phyloP scores from a whole-genome alignment of 768 basidiomycete species.

The Panaeolus papilionaceus region DNA sequence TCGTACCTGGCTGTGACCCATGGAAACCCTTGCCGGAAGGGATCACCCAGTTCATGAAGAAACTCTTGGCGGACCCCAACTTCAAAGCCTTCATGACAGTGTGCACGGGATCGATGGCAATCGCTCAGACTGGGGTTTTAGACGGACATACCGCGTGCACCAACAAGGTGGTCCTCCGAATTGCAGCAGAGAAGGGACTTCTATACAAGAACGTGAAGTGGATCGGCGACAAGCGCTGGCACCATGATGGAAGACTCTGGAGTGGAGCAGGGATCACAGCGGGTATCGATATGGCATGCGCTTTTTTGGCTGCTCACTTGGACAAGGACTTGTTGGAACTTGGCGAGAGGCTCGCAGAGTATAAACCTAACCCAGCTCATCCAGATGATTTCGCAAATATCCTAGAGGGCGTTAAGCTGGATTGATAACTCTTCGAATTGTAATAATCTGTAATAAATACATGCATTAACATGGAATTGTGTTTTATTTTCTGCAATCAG shows the following conservation, averaged over 20 bases:
- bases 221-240: constrained; percentile 33
- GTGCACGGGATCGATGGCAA: constrained; percentile 28
- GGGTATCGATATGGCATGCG: constrained; percentile 34
- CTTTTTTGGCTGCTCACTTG: constrained; percentile 30
- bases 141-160: constrained; percentile 30
- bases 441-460: background rate
- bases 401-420: constrained; percentile 25
- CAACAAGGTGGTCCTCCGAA: constrained; percentile 28
- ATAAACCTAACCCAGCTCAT: constrained; percentile 27
- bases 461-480: background rate
- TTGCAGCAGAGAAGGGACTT: constrained; percentile 17
- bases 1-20: constrained; percentile 32
- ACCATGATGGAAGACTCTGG: constrained; percentile 35
- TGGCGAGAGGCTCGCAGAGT: constrained; percentile 27
- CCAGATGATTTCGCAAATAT: constrained; percentile 32
- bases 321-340: constrained; percentile 28
- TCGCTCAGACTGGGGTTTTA: constrained; percentile 30
- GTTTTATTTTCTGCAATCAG: background rate
- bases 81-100: constrained; percentile 29
- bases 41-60: constrained; percentile 26
- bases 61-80: constrained; percentile 18
- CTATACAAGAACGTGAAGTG: constrained; percentile 33
- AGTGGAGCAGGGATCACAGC: constrained; percentile 33
- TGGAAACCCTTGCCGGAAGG: constrained; percentile 21
- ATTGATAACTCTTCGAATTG: background rate